Evolutionary conservation across 2,329 filamentous ascomycete species (phyloP), one percentile per base, ranked within the genome.

Genomic region (Penicillium glabrum): DNA sequence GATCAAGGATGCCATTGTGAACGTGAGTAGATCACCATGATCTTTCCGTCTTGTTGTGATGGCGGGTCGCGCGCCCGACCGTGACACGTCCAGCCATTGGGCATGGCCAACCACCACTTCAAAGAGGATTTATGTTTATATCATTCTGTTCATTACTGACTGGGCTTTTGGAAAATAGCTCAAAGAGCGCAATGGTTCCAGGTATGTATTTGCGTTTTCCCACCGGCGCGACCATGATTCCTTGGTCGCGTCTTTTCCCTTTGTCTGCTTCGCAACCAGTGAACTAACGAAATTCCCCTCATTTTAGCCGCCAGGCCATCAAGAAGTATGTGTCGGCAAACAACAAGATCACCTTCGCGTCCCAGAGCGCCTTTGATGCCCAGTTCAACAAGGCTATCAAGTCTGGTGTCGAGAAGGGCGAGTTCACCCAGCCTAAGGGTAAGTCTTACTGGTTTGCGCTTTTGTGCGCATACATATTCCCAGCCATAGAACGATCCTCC

Each of bases 371-470:
- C 56, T 89, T 90, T 74, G 87, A 86, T 73, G 83, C 83, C 60
- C 88, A 92, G 69, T 91, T 96, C 86, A 95, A 95, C 86, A 89
- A 89, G 77, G 90, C 91, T 53, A 82, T 96, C 73, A 86, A 89
- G 79, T 79, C 82, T 58, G 92, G 92, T 75, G 91, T 93, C 68
- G 90, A 96, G 71, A 92, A 89, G 83, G 90, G 90, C 61, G 83
- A 90, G 69, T 96, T 96, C 74, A 84, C 87, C 72, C 91, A 93
- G 76, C 93, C 92, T 71, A 96, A 96, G 86, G 92, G 91, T 91
- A 83, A 66, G 85, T 81, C 19, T 26, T 26, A 13, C 10, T 24
- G 3, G 33, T 31, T 44, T 19, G 35, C 57, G 29, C 37, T n/a
- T 56, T 39, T 53, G 14, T 57, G 43, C 31, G 46, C 45, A 57